Base-by-base conservation (phyloP, 768 basidiomycete genomes). In the Rhizopogon salebrosus region DNA sequence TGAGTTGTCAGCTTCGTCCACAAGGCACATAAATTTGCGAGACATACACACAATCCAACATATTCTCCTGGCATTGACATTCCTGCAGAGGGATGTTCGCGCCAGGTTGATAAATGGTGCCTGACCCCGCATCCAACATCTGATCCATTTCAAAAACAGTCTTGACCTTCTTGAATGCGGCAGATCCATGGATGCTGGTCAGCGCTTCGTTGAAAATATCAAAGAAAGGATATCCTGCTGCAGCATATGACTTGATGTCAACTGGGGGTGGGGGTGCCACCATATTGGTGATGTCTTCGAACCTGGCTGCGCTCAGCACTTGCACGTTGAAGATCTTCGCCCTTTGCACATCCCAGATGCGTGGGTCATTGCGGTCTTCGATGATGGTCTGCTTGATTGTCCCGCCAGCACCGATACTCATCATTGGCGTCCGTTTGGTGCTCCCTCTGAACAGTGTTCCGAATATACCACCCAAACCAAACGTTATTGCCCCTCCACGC, bases 371-470 rank as follows among this genome's bases (percentile, higher is more conserved):
- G 9, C 13, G 0, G 8, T 40, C 39, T 23, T 13, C 13, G n/a
- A 22, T 13, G 4, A 40, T 40, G 11, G 22, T 13, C 39, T 40
- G 39, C 39, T 40, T 40, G 11, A 40, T 40, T 22, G 39, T 40
- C 39, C 39, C 39, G 11, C 39, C 39, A 22, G 39, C 39, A 22
- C 39, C 39, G 11, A 40, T 22, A 40, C 39, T 40, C 39, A 40
- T 40, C 11, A 2, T 23, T 40, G 22, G 39, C 9, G 22, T 11
- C 20, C 0, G 2, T 60, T 84, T 83, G 83, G 84, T 80, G 38
- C 74, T 75, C 48, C 81, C 80, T 57, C 80, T 81, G n/a, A n/a
- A n/a, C n/a, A n/a, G n/a, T n/a, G n/a, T n/a, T n/a, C n/a, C n/a
- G n/a, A n/a, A n/a, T n/a, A n/a, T n/a, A n/a, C n/a, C n/a, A n/a